phyloP scores from a whole-genome alignment of 805 yeast species.

The Kodamaea neixiangensis region DNA sequence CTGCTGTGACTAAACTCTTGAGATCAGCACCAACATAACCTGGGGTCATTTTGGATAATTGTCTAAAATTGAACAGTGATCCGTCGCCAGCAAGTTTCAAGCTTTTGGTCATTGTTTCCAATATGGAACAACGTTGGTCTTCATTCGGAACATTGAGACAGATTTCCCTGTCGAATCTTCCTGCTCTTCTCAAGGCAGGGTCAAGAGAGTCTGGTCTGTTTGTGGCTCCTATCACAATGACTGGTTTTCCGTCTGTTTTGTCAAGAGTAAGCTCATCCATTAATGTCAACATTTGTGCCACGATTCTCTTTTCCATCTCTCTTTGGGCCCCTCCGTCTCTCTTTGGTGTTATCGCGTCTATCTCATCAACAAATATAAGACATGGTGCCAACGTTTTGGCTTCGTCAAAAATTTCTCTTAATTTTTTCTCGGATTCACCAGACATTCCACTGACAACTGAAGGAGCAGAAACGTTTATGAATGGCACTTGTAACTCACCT shows the following conservation, averaged over 20 bases:
- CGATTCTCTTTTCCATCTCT: slow-evolving; percentile 97
- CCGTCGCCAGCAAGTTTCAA: slow-evolving; percentile 66
- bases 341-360: slow-evolving; percentile 97
- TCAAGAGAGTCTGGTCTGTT: slow-evolving; percentile 95
- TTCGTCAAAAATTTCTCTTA: slow-evolving; percentile 90
- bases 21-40: slow-evolving; percentile 98
- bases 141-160: slow-evolving; percentile 95
- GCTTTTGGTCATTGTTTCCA: slow-evolving; percentile 68
- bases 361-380: slow-evolving; percentile 90
- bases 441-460: slow-evolving; percentile 98
- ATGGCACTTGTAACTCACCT: slow-evolving; percentile 91
- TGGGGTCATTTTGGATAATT: slow-evolving; percentile 89
- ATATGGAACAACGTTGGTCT: slow-evolving; percentile 70
- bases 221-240: slow-evolving; percentile 93
- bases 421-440: slow-evolving; percentile 95
- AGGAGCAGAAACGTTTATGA: slow-evolving; percentile 89
- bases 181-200: slow-evolving; percentile 93
- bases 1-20: slow-evolving; percentile 90
- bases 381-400: slow-evolving; percentile 91
- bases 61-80: slow-evolving; percentile 56
- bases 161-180: slow-evolving; percentile 93
- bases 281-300: slow-evolving; percentile 90
- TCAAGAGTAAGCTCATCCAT: slow-evolving; percentile 91
- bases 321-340: slow-evolving; percentile 94
- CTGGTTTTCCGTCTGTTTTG: slow-evolving; percentile 90